phyloP scores from a whole-genome alignment of 345 rosid species.

The Jatropha curcas region DNA sequence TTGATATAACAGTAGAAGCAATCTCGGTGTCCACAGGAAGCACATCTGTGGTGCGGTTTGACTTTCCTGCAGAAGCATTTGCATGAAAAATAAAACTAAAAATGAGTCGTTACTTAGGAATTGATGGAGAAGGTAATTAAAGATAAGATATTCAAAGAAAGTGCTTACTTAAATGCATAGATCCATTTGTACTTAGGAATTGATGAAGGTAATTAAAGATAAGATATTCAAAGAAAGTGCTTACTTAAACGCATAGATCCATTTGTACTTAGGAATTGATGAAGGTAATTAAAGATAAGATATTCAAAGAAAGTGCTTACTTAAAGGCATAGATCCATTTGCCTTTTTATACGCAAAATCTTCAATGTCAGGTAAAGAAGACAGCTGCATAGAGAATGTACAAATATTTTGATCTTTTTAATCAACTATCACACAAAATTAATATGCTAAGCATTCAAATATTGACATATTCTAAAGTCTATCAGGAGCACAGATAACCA shows the following conservation, averaged over 20 bases:
- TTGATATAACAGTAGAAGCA: constrained; percentile 25
- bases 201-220: no score
- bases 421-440: not conserved
- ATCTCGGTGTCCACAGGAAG: constrained; percentile 21
- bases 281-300: no score
- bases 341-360: constrained; percentile 56
- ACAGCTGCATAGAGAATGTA: constrained; percentile 32
- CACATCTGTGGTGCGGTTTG: constrained; percentile 26
- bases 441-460: not conserved
- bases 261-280: no score
- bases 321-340: constrained; percentile 31
- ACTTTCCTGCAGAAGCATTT: constrained; percentile 39
- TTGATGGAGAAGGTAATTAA: not conserved
- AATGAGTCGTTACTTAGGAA: no score
- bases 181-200: no score
- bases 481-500: not conserved
- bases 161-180: no score
- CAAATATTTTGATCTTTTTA: not conserved
- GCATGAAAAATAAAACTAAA: constrained; percentile 22
- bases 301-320: constrained; percentile 32
- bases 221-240: no score
- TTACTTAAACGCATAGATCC: no score
- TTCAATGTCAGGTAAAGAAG: constrained; percentile 68
- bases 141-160: no score
- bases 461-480: not conserved